Percentiles rank a stretch among this genome's conserved stretches.
Evolutionary conservation across 2,329 filamentous ascomycete species (phyloP).

Genomic region (Xylariaceae sp.): DNA sequence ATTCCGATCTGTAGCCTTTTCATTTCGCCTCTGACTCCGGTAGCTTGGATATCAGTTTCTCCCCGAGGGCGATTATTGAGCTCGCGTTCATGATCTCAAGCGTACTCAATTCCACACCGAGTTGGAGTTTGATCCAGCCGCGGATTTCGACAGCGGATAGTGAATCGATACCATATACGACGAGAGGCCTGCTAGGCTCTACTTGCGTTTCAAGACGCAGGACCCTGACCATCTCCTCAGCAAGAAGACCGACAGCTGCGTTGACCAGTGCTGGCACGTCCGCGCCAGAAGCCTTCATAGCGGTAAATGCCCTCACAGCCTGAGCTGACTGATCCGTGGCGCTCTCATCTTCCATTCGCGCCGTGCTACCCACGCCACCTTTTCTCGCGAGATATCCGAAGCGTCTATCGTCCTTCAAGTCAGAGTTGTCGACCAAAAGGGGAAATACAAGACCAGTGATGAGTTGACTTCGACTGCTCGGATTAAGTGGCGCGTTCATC

Average conservation of each 20-base stretch:
- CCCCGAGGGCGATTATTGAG: too few relatives aligned
- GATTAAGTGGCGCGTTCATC: slow-evolving; percentile 1
- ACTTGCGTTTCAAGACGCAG: slow-evolving; percentile 25
- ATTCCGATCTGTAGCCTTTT: too few relatives aligned
- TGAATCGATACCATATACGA: slow-evolving; percentile 29
- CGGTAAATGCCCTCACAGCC: slow-evolving; percentile 1
- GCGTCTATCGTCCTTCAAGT: slow-evolving; percentile 23
- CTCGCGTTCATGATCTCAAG: slow-evolving; percentile 30
- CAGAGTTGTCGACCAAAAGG: slow-evolving; percentile 18
- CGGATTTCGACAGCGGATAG: slow-evolving; percentile 30
- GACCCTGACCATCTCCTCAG: slow-evolving; percentile 21
- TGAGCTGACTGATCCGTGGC: not conserved
- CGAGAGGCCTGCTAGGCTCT: slow-evolving; percentile 23
- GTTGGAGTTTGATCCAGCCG: slow-evolving; percentile 23
- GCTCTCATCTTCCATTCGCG: not conserved
- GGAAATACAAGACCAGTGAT: slow-evolving; percentile 27
- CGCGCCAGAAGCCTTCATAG: slow-evolving; percentile 8
- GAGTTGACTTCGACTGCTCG: slow-evolving; percentile 12
- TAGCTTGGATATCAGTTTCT: too few relatives aligned
- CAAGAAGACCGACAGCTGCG: slow-evolving; percentile 20
- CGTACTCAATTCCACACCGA: slow-evolving; percentile 25
- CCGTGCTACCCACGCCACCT: not conserved
- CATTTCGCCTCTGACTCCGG: too few relatives aligned
- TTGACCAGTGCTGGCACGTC: slow-evolving; percentile 16
- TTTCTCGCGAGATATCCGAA: slow-evolving; percentile 20